These are phyloP conservation scores for Aquilaria malaccensis DNA, from an alignment of 345 rosid genomes.

Conservation along the genomic window DNA sequence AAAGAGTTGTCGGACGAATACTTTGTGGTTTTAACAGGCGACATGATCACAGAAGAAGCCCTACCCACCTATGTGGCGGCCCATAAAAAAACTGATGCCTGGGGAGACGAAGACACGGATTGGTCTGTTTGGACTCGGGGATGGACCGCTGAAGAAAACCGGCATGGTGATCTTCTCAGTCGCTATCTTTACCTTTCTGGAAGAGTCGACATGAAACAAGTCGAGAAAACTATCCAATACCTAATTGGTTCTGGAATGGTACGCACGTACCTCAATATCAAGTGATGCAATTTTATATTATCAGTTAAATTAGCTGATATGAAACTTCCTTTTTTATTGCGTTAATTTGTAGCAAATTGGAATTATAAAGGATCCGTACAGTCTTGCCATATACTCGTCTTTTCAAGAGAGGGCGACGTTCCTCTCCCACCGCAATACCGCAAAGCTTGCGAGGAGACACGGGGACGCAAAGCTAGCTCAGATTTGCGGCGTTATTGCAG, in stretches of 20 bases:
- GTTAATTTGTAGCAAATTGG: conserved; percentile 53
- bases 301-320: too few relatives aligned
- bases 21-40: conserved; percentile 44
- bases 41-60: conserved; percentile 58
- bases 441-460: conserved; percentile 74
- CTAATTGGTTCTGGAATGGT: conserved; percentile 76
- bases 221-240: conserved; percentile 71
- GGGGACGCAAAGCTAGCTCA: conserved; percentile 87
- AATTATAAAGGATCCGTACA: conserved; percentile 76
- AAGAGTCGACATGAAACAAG: conserved; percentile 62
- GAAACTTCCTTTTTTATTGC: too few relatives aligned
- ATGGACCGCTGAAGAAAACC: conserved; percentile 76
- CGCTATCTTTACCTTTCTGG: conserved; percentile 68
- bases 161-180: conserved; percentile 71
- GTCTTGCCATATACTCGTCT: conserved; percentile 86
- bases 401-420: conserved; percentile 99
- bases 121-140: conserved; percentile 72
- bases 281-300: too few relatives aligned
- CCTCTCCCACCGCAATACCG: conserved; percentile 91
- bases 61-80: conserved; percentile 52
- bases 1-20: conserved; percentile 19
- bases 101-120: conserved; percentile 38
- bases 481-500: conserved; percentile 78
- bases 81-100: conserved; percentile 36
- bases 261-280: neutral